phyloP scores from a whole-genome alignment of 495 filamentous ascomycete genomes.

The Hamigera avellanea region DNA sequence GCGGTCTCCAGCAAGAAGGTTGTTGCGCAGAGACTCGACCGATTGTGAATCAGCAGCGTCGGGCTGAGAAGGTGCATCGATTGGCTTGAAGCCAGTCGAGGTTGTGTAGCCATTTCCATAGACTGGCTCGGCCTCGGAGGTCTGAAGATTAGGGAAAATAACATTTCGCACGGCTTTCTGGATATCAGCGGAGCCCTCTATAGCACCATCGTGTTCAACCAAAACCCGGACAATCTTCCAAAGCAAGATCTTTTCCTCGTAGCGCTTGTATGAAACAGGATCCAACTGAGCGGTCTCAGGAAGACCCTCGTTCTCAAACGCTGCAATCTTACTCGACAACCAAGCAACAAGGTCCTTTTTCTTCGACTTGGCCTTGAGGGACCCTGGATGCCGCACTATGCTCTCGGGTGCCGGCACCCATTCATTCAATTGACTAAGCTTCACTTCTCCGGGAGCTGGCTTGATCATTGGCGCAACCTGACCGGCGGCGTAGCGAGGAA shows the following conservation, averaged over 20 bases:
- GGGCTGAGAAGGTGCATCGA: constrained; percentile 21
- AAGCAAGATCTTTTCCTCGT: constrained; percentile 71
- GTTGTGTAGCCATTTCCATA: constrained; percentile 11
- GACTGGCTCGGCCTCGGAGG: constrained; percentile 19
- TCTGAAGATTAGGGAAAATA: constrained; percentile 52
- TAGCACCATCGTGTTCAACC: constrained; percentile 72
- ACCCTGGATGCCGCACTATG: constrained; percentile 77
- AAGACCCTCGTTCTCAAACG: constrained; percentile 51
- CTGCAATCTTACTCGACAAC: constrained; percentile 63
- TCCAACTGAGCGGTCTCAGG: constrained; percentile 34
- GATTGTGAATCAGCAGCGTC: constrained; percentile 57
- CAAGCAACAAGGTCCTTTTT: constrained; percentile 88
- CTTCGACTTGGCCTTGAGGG: constrained; percentile 76
- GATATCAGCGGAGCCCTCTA: constrained; percentile 65
- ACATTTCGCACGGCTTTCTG: constrained; percentile 60
- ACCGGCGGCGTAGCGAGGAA: constrained; percentile 73
- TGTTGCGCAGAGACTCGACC: constrained; percentile 55
- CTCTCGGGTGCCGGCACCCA: constrained; percentile 56
- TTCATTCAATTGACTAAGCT: constrained; percentile 56
- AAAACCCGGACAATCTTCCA: constrained; percentile 79
- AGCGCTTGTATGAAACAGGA: constrained; percentile 50
- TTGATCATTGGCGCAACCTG: constrained; percentile 64
- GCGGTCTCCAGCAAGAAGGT: constrained; percentile 67
- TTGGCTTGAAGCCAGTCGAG: constrained; percentile 17
- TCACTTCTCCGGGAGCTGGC: constrained; percentile 76